Evolutionary conservation across 2,329 filamentous ascomycete genomes (phyloP).

Genomic region (Hirsutella thompsonii): DNA sequence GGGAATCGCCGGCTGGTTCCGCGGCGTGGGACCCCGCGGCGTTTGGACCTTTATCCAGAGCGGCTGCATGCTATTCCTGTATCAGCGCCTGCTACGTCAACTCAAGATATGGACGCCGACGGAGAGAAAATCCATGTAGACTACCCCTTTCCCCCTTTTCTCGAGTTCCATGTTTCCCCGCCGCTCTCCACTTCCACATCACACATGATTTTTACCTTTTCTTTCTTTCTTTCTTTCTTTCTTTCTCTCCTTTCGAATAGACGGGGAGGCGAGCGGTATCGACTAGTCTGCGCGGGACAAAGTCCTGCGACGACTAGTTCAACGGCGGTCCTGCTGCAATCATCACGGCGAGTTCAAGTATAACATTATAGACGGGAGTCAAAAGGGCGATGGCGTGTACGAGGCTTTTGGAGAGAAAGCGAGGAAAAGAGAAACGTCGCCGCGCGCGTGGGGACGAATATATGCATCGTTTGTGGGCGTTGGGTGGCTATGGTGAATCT

Average conservation of each 20-base stretch:
- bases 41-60: slow-evolving; percentile 98
- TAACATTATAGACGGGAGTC: no score
- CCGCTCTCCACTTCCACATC: not conserved
- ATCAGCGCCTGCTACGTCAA: slow-evolving; percentile 73
- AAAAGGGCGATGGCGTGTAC: no score
- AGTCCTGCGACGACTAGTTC: no score
- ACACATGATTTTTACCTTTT: not conserved
- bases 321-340: no score
- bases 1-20: slow-evolving; percentile 81
- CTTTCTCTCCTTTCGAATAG: not conserved
- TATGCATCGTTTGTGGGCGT: slow-evolving; percentile 16
- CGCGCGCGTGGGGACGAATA: slow-evolving; percentile 6
- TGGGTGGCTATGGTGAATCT: slow-evolving; percentile 9
- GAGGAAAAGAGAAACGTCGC: no score
- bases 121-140: slow-evolving; percentile 14
- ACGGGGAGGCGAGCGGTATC: no score
- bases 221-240: not conserved
- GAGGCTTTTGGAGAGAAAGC: no score
- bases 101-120: slow-evolving; percentile 42
- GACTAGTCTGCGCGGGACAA: no score
- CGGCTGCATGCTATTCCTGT: slow-evolving; percentile 90
- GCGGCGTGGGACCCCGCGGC: slow-evolving; percentile 80
- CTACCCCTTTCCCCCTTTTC: slow-evolving; percentile 1
- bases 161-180: not conserved
- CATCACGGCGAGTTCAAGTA: no score